These are phyloP conservation scores for Gastroboletus turbinatus DNA, from an alignment of 1,284 basidiomycete genomes.

Conservation along the genomic window DNA sequence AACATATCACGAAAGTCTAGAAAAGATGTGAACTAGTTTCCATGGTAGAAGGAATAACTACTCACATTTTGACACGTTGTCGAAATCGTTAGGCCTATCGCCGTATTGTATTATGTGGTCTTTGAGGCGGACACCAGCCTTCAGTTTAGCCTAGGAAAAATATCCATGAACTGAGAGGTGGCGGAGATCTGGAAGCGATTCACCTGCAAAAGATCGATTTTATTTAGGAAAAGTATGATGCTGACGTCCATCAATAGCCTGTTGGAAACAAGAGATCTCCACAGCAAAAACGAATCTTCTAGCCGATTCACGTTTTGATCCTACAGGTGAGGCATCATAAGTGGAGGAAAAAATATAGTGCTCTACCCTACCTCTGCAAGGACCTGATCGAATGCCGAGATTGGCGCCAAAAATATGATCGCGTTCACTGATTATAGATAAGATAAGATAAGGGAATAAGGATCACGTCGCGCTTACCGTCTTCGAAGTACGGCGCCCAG, in stretches of 20 bases:
- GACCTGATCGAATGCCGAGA: conserved; percentile 81
- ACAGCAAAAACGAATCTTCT: conserved; percentile 72
- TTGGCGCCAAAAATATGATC: conserved; percentile 81
- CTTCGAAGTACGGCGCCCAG: conserved; percentile 82
- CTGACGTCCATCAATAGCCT: conserved; percentile 66
- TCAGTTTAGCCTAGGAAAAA: conserved; percentile 57
- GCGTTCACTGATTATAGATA: conserved; percentile 59
- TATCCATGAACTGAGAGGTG: background rate
- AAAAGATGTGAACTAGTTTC: conserved; percentile 8
- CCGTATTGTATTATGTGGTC: conserved; percentile 68
- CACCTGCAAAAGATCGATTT: conserved; percentile 70
- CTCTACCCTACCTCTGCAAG: conserved; percentile 57
- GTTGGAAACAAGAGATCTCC: conserved; percentile 68
- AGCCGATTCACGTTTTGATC: conserved; percentile 69
- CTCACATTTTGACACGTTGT: conserved; percentile 69
- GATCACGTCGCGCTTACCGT: conserved; percentile 47
- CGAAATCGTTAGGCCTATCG: conserved; percentile 71
- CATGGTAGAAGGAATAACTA: conserved; percentile 9
- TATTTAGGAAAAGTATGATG: conserved; percentile 78
- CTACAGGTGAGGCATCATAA: conserved; percentile 35
- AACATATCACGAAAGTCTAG: conserved; percentile 76
- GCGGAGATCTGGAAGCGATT: conserved; percentile 6
- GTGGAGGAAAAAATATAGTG: background rate
- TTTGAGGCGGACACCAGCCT: conserved; percentile 67
- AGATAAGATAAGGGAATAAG: conserved; percentile 3